phyloP scores from a whole-genome alignment of 805 yeast species.

The Yarrowia sp. region DNA sequence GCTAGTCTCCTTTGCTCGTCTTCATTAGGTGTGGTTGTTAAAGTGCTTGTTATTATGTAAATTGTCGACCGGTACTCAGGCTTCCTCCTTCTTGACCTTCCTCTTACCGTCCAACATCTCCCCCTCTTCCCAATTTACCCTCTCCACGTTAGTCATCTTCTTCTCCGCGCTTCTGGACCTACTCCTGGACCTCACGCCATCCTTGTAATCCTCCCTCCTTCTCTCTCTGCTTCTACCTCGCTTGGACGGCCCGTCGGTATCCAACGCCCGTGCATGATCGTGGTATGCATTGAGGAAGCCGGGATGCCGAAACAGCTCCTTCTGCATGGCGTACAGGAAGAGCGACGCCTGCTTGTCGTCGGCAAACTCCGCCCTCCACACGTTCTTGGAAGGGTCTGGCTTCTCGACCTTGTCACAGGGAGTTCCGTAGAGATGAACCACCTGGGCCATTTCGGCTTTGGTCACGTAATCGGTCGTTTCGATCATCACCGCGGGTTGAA shows the following conservation, averaged over 20 bases:
- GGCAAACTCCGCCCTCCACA: neutral
- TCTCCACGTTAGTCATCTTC: neutral
- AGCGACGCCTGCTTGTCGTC: slow-evolving; percentile 1
- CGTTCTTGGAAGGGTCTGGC: neutral
- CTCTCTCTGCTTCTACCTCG: slow-evolving; percentile 4
- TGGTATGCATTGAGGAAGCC: slow-evolving; percentile 7
- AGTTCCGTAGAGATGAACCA: neutral
- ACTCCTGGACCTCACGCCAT: slow-evolving; percentile 1
- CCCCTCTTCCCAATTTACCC: neutral
- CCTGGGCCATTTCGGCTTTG: neutral
- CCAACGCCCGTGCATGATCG: neutral
- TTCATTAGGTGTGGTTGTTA: too few species aligned
- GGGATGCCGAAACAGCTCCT: neutral
- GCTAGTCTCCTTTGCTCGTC: too few species aligned
- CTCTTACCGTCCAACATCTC: too few species aligned
- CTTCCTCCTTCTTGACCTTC: too few species aligned
- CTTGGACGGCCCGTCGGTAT: neutral
- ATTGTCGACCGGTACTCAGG: too few species aligned
- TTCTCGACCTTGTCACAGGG: neutral
- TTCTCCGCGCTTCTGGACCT: neutral
- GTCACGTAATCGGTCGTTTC: neutral
- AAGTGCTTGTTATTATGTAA: too few species aligned
- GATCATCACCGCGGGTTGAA: neutral
- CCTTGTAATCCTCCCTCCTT: neutral
- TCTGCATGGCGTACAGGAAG: slow-evolving; percentile 11